Conservation (phyloP, 192 early-diverging fungal genomes). For the Umbelopsis sp. region DNA sequence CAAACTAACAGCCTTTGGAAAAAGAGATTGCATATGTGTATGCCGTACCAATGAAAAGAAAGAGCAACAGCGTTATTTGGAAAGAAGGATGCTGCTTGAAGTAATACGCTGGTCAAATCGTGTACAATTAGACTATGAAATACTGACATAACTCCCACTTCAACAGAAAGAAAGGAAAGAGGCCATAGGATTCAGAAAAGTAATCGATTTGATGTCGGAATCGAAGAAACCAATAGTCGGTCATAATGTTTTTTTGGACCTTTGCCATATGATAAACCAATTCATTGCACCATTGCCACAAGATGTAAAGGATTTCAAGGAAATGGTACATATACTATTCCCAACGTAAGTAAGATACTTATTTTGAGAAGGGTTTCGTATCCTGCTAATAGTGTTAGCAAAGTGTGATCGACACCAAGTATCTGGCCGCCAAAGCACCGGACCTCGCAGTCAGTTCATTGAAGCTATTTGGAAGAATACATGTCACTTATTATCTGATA, state of each 20-base stretch:
- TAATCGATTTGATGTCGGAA: slow-evolving; percentile 77
- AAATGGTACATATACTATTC: slow-evolving; percentile 57
- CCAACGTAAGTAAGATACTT: slow-evolving; percentile 49
- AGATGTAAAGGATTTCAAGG: slow-evolving; percentile 70
- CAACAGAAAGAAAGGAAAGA: slow-evolving; percentile 18
- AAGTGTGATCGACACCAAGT: slow-evolving; percentile 83
- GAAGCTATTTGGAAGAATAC: slow-evolving; percentile 11
- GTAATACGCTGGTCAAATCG: not conserved
- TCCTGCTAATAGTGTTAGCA: not conserved
- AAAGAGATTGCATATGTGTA: slow-evolving; percentile 30
- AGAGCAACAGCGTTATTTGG: slow-evolving; percentile 16
- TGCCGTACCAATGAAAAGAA: slow-evolving; percentile 12
- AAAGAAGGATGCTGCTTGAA: slow-evolving; percentile 23
- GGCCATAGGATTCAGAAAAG: slow-evolving; percentile 64
- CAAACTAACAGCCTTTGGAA: slow-evolving; percentile 27
- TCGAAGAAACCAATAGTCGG: slow-evolving; percentile 82
- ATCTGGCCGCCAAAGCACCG: slow-evolving; percentile 47
- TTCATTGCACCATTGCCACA: slow-evolving; percentile 73
- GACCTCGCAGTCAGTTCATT: slow-evolving; percentile 30
- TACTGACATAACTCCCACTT: not conserved
- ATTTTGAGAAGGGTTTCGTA: not conserved
- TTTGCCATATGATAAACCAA: slow-evolving; percentile 76
- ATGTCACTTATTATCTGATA: not conserved
- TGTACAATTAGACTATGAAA: not conserved
- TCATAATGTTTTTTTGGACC: slow-evolving; percentile 90